A percentile compares a stretch with the other conserved stretches of the same genome.
Conservation (phyloP, 2,329 filamentous ascomycete species). For the Claviceps spartinae region DNA sequence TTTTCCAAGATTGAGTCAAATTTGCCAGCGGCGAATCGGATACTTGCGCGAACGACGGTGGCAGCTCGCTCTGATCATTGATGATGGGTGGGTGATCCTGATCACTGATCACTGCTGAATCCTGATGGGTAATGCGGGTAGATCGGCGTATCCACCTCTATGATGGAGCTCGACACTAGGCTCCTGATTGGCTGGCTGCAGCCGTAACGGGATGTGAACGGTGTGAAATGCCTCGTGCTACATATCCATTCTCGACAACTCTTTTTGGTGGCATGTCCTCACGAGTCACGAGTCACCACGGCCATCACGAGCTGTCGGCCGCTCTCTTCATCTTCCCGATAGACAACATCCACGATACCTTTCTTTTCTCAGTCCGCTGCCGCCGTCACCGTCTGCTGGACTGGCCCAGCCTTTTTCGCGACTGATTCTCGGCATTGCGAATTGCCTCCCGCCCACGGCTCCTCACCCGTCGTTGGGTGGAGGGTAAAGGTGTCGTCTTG, state of each 20-base stretch:
- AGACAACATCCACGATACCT: not conserved
- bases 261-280: not conserved
- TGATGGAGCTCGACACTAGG: not conserved
- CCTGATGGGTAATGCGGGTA: no score
- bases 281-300: not conserved
- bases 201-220: no score
- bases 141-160: no score
- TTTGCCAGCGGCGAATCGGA: not conserved
- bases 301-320: not conserved
- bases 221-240: no score
- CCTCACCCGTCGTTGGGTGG: not conserved
- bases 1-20: not conserved
- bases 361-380: not conserved
- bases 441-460: not conserved
- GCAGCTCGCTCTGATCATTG: no score
- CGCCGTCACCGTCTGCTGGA: not conserved
- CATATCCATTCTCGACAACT: no score
- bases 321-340: not conserved
- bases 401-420: not conserved
- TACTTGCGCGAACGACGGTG: no score
- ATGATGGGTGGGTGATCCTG: no score
- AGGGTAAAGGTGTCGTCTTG: not conserved
- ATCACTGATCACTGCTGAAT: no score
- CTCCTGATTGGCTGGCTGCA: conserved; percentile 1
- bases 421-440: not conserved